phyloP scores from a whole-genome alignment of 192 early-diverging fungal genomes.

The Mortierella alpina region DNA sequence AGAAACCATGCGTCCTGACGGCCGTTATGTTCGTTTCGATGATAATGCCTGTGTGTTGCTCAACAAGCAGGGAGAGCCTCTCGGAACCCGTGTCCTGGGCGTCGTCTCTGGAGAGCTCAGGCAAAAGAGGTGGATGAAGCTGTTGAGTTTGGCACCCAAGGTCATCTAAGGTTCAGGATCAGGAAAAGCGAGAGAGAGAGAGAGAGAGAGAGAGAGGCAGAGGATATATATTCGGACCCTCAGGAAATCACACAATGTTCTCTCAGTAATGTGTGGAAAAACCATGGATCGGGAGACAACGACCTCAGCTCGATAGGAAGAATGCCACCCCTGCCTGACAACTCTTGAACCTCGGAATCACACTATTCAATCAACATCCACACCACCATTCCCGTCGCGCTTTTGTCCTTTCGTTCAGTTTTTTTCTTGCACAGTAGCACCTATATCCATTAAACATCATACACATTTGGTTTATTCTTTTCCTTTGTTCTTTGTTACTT shows the following conservation, averaged over 20 bases:
- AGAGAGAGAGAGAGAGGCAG: neutral
- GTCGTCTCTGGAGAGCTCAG: constrained; percentile 89
- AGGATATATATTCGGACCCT: neutral
- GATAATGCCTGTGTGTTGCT: constrained; percentile 97
- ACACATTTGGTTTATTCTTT: constrained; percentile 16
- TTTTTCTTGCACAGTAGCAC: constrained; percentile 2
- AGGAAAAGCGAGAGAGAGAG: neutral
- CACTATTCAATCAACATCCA: neutral
- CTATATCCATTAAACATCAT: constrained; percentile 15
- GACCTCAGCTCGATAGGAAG: too few species aligned
- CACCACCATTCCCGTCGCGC: neutral
- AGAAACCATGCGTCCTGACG: constrained; percentile 90
- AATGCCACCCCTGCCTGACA: too few species aligned
- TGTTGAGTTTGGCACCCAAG: constrained; percentile 91
- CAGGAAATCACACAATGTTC: too few species aligned
- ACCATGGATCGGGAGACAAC: too few species aligned
- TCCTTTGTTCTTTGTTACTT: constrained; percentile 6
- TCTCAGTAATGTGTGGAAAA: too few species aligned
- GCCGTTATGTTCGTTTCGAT: constrained; percentile 92
- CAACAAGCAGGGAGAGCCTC: constrained; percentile 92
- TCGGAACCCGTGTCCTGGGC: constrained; percentile 94
- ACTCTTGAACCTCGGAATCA: neutral
- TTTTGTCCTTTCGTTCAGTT: neutral
- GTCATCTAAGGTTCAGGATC: constrained; percentile 69
- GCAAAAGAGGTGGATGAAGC: constrained; percentile 96